Evolutionary conservation across 768 basidiomycete genomes (phyloP), one percentile per base, ranked within the genome.

Genomic region (Piloderma croceum): DNA sequence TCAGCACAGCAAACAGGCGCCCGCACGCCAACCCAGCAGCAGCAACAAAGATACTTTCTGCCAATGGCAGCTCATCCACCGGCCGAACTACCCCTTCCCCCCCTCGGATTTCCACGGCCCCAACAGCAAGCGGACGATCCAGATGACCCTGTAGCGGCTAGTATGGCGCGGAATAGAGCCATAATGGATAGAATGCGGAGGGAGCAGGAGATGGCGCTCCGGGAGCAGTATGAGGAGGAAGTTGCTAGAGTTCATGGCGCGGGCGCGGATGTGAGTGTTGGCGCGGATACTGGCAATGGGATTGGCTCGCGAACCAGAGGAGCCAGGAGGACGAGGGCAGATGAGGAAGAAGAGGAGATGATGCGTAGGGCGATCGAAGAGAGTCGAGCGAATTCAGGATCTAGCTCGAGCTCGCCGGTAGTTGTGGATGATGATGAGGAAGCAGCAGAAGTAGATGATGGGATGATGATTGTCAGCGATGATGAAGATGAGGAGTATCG

Each of bases 161-260:
- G 79, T 53, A 72, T 79, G 71, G 80, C 76, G 41, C 73, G 76
- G 38, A 83, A 74, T 47, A 71, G 71, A 42, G 55, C 73, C 17
- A 63, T 80, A 47, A 66, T 87, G 51, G 73, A 80, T 46, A 74
- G 71, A 41, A 81, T 84, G 74, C 71, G 67, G 39, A 71, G 69
- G 31, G 65, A 83, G 47, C 85, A 88, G 53, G 81, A 82, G 51
- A 68, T 66, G 44, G 85, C 81, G 17, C 73, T 81, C 46, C 67
- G 73, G 37, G 81, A 82, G 42, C 59, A 74, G 39, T 77, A 71
- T 67, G 71, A 68, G 7, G 66, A 57, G 21, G 73, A 73, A 51
- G 39, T 50, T 11, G 48, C 55, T 24, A 51, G 46, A 3, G 22
- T 35, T 20, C 22, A 33, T 36, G 6, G 38, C 7, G n/a, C n/a